Evolutionary conservation across 192 early-diverging fungal genomes (phyloP).

Genomic region (Coemansia nantahalensis): DNA sequence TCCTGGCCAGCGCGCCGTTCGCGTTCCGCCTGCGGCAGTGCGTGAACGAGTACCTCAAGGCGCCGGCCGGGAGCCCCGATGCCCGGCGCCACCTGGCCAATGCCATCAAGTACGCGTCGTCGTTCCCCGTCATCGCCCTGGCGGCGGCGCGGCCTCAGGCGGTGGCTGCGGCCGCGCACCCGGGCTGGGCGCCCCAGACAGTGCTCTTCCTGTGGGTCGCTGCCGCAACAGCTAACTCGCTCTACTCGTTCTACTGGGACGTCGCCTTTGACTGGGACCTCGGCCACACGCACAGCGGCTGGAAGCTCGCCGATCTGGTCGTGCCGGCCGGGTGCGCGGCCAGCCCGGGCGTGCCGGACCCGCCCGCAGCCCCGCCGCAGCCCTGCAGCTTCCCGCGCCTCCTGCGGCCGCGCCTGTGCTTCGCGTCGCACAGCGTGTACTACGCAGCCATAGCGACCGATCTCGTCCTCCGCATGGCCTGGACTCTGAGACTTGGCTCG

Average conservation of each 20-base stretch:
- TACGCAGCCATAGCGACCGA: constrained; percentile 77
- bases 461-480: constrained; percentile 78
- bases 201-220: constrained; percentile 57
- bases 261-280: constrained; percentile 89
- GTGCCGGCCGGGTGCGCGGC: constrained; percentile 7
- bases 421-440: constrained; percentile 63
- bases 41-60: constrained; percentile 41
- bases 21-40: constrained; percentile 54
- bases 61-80: constrained; percentile 22
- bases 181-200: constrained; percentile 20
- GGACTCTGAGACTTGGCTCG: constrained; percentile 73
- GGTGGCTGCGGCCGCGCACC: constrained; percentile 11
- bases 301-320: constrained; percentile 36
- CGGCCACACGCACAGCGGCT: constrained; percentile 30
- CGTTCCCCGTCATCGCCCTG: constrained; percentile 52
- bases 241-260: constrained; percentile 97
- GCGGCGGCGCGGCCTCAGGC: constrained; percentile 30
- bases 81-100: constrained; percentile 81
- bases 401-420: constrained; percentile 67
- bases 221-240: constrained; percentile 78
- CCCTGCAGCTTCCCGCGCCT: constrained; percentile 10
- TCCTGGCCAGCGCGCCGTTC: constrained; percentile 44
- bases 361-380: too few relatives aligned
- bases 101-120: constrained; percentile 87
- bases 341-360: too few relatives aligned